Evolutionary conservation across 2,329 filamentous ascomycete genomes (phyloP), one percentile per base, ranked within the genome.

Genomic region (Fusarium dlaminii): DNA sequence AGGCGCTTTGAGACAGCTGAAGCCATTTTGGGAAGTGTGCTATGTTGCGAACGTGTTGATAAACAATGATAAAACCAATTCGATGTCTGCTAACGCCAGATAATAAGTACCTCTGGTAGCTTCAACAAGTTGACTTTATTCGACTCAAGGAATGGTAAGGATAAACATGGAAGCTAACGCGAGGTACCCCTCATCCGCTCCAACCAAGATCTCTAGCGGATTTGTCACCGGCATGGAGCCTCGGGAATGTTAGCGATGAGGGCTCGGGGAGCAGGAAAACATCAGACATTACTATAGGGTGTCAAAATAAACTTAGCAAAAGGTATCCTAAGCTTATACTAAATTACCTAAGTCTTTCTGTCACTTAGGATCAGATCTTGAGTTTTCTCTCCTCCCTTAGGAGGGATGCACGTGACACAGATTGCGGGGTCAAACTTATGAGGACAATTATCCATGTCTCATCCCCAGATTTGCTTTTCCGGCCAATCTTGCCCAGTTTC

Each of bases 1-100:
- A 98, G 93, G 86, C 96, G 94, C 82, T 94, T 92, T 72, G 88
- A 88, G 84, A 93, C 91, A 80, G 92, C 90, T 27, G 87, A 83
- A 39, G 84, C 78, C 86, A 88, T 87, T 62, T 79, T 83, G 77
- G 40, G 75, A 74, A 49, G 8, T 24, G 13, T 18, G 27, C 8
- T 57, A 27, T 18, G 12, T 22, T 20, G 20, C 4, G 10, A 34
- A 22, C 6, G 34, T 34, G 39, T 37, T 29, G 6, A 8, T 4
- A 15, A 22, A 48, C 13, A 29, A 8, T 15, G 3, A 0, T 7
- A 6, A 9, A 14, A 1, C 8, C 34, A 24, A 9, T 30, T 51
- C 8, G 0, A 36, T 10, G 14, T 46, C 3, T 29, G 36, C 11
- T 34, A 30, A 18, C 8, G n/a, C 27, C 1, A n/a, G 52, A 40